phyloP scores from a whole-genome alignment of 148 eudicot genomes.

The Nyssa sinensis region DNA sequence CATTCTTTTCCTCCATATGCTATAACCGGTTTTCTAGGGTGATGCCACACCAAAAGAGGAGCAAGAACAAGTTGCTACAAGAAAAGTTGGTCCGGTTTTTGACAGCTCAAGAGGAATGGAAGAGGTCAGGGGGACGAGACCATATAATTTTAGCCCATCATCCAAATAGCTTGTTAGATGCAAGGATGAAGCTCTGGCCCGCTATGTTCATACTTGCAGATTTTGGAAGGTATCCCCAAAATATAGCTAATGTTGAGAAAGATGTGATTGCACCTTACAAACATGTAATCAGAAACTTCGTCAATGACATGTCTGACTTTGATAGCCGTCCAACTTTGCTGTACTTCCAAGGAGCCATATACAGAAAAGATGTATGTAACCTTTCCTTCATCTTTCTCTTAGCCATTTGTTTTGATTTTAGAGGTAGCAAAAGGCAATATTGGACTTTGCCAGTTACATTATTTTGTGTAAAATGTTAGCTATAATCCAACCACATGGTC shows the following conservation, averaged over 20 bases:
- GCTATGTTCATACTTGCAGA: constrained; percentile 87
- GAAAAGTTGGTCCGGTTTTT: constrained; percentile 68
- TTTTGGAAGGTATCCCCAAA: constrained; percentile 95
- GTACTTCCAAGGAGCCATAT: constrained; percentile 91
- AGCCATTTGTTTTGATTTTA: background rate
- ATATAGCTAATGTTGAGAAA: constrained; percentile 87
- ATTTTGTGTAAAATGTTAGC: background rate
- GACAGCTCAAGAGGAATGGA: constrained; percentile 82
- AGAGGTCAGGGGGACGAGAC: constrained; percentile 76
- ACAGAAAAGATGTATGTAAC: constrained; percentile 86
- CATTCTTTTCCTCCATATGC: constrained; percentile 84
- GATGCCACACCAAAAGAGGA: constrained; percentile 45
- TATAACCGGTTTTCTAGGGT: constrained; percentile 66
- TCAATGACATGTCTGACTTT: constrained; percentile 64
- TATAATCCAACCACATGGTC: background rate
- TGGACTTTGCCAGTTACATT: background rate
- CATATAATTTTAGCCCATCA: constrained; percentile 92
- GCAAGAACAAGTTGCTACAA: constrained; percentile 54
- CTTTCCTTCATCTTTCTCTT: background rate
- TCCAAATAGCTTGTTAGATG: constrained; percentile 86
- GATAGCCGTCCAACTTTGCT: constrained; percentile 81
- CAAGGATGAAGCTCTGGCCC: constrained; percentile 86
- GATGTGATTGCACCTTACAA: constrained; percentile 95
- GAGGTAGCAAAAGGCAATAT: background rate
- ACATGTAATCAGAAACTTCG: constrained; percentile 65